Percentiles rank a stretch among this genome's conserved stretches.
Conservation (phyloP, 805 yeast genomes). For the Candida nonsorbophila region DNA sequence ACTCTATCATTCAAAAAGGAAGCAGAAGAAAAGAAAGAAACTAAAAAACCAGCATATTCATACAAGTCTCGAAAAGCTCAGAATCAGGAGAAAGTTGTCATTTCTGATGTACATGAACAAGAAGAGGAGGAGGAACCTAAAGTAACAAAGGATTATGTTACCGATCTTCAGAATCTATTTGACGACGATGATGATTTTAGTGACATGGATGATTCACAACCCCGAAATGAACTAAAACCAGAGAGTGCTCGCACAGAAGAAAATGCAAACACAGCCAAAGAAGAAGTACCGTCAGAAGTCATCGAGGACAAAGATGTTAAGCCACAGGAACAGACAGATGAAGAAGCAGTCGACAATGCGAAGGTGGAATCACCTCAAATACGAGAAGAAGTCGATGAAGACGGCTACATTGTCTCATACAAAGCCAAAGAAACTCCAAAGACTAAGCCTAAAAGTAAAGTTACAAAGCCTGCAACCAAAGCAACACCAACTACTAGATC, state of each 20-base stretch:
- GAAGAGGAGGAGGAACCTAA: conserved; percentile 8
- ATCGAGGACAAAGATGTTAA: too few relatives aligned
- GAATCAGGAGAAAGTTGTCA: conserved; percentile 29
- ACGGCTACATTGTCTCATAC: conserved; percentile 44
- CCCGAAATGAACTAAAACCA: conserved; percentile 1
- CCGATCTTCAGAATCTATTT: conserved; percentile 27
- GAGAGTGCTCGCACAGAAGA: background rate
- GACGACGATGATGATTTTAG: conserved; percentile 21
- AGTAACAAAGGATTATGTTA: conserved; percentile 5
- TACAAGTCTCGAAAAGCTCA: conserved; percentile 35
- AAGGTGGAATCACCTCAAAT: too few relatives aligned
- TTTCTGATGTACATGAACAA: conserved; percentile 14
- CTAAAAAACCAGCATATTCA: conserved; percentile 14
- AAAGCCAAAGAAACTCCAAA: conserved; percentile 17
- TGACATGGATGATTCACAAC: conserved; percentile 7
- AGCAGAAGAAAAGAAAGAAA: conserved; percentile 11
- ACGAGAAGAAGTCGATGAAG: conserved; percentile 35
- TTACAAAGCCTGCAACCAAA: conserved; percentile 7
- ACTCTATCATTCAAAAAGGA: conserved; percentile 13
- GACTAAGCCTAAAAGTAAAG: conserved; percentile 6
- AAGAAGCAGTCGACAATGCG: background rate
- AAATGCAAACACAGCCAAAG: conserved; percentile 1
- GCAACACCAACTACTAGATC: conserved; percentile 5
- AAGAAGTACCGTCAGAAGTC: too few relatives aligned
- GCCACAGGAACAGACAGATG: too few relatives aligned